Evolutionary conservation across 164 flowering plant species (phyloP).

Genomic region (Umbellularia californica): DNA sequence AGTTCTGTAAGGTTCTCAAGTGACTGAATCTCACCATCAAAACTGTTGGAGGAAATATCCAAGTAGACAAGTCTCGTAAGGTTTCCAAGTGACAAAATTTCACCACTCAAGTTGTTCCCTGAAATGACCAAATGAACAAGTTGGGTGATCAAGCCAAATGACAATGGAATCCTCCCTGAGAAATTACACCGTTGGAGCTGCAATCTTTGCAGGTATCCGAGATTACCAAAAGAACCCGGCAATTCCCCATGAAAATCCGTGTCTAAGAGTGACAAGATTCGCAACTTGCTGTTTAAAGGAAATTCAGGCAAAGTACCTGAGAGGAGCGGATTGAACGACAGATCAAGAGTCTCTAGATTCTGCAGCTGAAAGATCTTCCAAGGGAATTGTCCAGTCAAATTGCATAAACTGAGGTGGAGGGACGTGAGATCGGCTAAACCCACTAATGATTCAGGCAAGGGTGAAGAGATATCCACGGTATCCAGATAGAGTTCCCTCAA

Average conservation of each 20-base stretch:
- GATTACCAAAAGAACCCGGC: conserved; percentile 4
- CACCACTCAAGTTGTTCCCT: conserved; percentile 27
- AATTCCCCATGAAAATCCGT: conserved; percentile 27
- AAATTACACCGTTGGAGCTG: conserved; percentile 22
- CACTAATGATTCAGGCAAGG: conserved; percentile 24
- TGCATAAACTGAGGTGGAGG: conserved; percentile 18
- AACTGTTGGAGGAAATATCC: neutral
- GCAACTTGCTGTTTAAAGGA: conserved; percentile 19
- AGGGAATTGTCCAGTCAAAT: conserved; percentile 20
- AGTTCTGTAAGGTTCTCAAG: conserved; percentile 13
- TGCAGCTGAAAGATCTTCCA: conserved; percentile 21
- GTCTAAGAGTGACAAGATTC: conserved; percentile 12
- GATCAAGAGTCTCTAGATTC: conserved; percentile 20
- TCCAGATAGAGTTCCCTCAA: conserved; percentile 32
- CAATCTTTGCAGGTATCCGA: conserved; percentile 18
- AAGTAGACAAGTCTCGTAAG: conserved; percentile 12
- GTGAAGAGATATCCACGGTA: conserved; percentile 26
- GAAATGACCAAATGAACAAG: conserved; percentile 27
- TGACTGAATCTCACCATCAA: neutral
- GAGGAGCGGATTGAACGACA: conserved; percentile 17
- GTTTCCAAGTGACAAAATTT: conserved; percentile 25
- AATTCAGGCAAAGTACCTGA: conserved; percentile 34
- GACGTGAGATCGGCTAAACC: neutral
- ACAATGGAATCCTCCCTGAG: conserved; percentile 36
- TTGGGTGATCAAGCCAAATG: conserved; percentile 26